A percentile compares a stretch with the other conserved stretches of the same genome.
phyloP scores from a whole-genome alignment of 2,329 filamentous ascomycete species.

The Pseudogymnoascus sp. region DNA sequence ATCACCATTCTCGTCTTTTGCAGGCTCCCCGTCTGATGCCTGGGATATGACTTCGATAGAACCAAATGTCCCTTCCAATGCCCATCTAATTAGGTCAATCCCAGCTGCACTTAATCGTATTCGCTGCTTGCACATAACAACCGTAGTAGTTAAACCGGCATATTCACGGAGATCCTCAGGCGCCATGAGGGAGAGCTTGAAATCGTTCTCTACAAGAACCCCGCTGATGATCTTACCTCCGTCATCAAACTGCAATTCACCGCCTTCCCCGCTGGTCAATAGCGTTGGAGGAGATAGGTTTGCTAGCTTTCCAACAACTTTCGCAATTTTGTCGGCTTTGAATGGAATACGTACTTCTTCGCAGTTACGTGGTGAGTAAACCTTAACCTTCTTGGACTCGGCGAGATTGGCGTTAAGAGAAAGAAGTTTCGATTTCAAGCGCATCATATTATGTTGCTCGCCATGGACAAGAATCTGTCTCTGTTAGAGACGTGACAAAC shows the following conservation, averaged over 20 bases:
- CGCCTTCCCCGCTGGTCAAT: constrained; percentile 21
- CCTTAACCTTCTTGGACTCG: constrained; percentile 65
- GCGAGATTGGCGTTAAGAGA: constrained; percentile 81
- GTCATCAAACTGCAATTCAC: constrained; percentile 38
- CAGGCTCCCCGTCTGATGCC: constrained; percentile 28
- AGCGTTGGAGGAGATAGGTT: constrained; percentile 61
- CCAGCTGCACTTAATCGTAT: constrained; percentile 82
- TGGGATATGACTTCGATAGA: constrained; percentile 63
- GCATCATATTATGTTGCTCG: constrained; percentile 97
- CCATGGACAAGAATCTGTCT: constrained; percentile 86
- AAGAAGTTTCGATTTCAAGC: constrained; percentile 86
- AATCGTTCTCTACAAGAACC: constrained; percentile 94
- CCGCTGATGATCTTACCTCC: constrained; percentile 63
- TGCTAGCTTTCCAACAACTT: constrained; percentile 90
- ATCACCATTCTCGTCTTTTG: constrained; percentile 36
- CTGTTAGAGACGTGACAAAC: constrained; percentile 17
- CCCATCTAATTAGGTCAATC: constrained; percentile 87
- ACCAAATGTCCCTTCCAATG: constrained; percentile 88
- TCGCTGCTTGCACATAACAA: constrained; percentile 85
- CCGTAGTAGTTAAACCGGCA: constrained; percentile 92
- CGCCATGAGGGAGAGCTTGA: constrained; percentile 94
- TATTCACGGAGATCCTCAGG: constrained; percentile 94
- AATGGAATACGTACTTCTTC: constrained; percentile 94
- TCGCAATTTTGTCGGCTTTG: constrained; percentile 88
- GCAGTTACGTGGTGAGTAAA: constrained; percentile 89